Evolutionary conservation across 768 basidiomycete genomes (phyloP), one percentile per base, ranked within the genome.

Genomic region (Boletus sp.): DNA sequence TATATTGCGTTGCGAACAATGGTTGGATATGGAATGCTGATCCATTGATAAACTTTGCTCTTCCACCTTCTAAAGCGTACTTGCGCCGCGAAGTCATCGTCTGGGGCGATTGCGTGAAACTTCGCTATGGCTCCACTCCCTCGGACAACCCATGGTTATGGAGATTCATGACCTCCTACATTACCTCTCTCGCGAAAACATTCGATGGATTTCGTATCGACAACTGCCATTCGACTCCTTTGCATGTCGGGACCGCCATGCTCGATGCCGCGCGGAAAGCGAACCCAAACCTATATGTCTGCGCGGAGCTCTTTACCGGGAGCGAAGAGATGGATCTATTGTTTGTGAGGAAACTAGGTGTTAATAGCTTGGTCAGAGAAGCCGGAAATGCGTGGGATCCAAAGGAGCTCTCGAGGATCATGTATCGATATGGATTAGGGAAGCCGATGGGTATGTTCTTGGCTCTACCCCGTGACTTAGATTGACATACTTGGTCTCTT

Each of bases 21-120:
- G 97, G 97, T 3, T 99, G 97, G 97, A 94, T 99, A 62, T 99
- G 97, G 96, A 77, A 88, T 61, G 95, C 96, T 2, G 87, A 99
- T 67, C 96, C 97, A 0, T 81, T 98, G 15, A 80, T 86, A 61
- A 98, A 98, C 75, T 99, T 99, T 75, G 97, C 96, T 8, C 82
- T 91, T 14, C 82, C 84, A 29, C 90, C 90, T 0, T 98, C 96
- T 24, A 97, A 95, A 71, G 90, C 94, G 0, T 99, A 98, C 73
- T 80, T 98, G 45, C 88, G 94, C 24, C 89, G 97, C 48, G 92
- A 98, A 71, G 94, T 99, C 53, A 98, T 98, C 64, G 93, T 87
- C 28, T 99, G 97, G 97, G 86, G 87, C 44, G 97, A 99, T 72
- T 98, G 97, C 68, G 97, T 99, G 68, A 99, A 99, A 70, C 82